A percentile compares a stretch with the other conserved stretches of the same genome.
Evolutionary conservation across 306 rosid species (phyloP).

Genomic region (Senna tora): DNA sequence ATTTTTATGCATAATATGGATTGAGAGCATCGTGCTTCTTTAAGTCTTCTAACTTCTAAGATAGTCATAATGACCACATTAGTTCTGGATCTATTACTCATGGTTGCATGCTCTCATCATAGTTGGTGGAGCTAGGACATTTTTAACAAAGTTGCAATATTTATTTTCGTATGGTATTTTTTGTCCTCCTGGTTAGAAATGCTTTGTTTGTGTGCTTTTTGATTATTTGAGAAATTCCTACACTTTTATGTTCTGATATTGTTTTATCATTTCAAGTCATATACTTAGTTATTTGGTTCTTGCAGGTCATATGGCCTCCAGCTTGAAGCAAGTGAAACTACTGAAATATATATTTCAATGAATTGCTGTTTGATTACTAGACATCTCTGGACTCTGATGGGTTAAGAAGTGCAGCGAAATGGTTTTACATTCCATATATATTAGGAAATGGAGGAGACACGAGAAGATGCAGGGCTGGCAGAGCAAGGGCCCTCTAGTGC

Average conservation of each 20-base stretch:
- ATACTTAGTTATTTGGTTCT: constrained; percentile 32
- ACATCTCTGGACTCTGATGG: constrained; percentile 65
- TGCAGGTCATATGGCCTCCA: constrained; percentile 77
- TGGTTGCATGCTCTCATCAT: constrained; percentile 24
- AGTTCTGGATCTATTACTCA: constrained; percentile 25
- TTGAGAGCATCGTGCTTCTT: too few relatives aligned
- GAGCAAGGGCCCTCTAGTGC: constrained; percentile 89
- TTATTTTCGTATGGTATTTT: constrained; percentile 22
- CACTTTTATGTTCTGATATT: not conserved
- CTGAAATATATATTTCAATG: constrained; percentile 45
- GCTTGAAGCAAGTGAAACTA: constrained; percentile 58
- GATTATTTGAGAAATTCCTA: constrained; percentile 24
- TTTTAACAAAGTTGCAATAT: constrained; percentile 23
- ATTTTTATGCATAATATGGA: too few relatives aligned
- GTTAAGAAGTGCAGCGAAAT: constrained; percentile 73
- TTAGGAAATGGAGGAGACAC: constrained; percentile 92
- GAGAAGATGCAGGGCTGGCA: constrained; percentile 77
- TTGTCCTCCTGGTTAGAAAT: constrained; percentile 21
- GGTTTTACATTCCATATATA: constrained; percentile 71
- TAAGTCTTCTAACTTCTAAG: too few relatives aligned
- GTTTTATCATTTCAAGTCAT: constrained; percentile 24
- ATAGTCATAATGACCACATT: constrained; percentile 10
- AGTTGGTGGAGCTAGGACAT: constrained; percentile 18
- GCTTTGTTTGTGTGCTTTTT: constrained; percentile 7
- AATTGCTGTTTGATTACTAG: constrained; percentile 43